These are phyloP conservation scores for Clarireedia paspali DNA, from an alignment of 2,329 filamentous ascomycete genomes.

Conservation along the genomic window DNA sequence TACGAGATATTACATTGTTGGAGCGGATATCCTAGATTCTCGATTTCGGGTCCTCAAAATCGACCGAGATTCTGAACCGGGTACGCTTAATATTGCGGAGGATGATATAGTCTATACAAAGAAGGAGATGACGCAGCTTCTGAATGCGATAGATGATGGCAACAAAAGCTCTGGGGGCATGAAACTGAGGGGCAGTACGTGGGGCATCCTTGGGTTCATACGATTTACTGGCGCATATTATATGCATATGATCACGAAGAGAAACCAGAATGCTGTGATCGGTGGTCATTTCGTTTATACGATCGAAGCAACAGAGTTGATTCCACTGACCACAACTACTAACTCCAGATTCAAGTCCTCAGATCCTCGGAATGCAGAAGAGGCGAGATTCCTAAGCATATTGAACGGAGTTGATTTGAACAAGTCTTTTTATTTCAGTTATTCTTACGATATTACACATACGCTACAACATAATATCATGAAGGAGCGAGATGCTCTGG, in stretches of 20 bases:
- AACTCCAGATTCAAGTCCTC: slow-evolving; percentile 58
- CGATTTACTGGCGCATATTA: slow-evolving; percentile 94
- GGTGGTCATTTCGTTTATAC: slow-evolving; percentile 96
- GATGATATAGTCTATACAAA: slow-evolving; percentile 93
- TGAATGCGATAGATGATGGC: slow-evolving; percentile 90
- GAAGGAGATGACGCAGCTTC: slow-evolving; percentile 84
- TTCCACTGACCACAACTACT: slow-evolving; percentile 70
- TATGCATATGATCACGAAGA: slow-evolving; percentile 93
- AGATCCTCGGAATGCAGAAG: slow-evolving; percentile 77
- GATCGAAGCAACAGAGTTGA: slow-evolving; percentile 85
- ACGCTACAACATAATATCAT: slow-evolving; percentile 90
- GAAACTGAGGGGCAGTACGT: slow-evolving; percentile 81
- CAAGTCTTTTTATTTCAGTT: slow-evolving; percentile 95
- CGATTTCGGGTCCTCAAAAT: slow-evolving; percentile 91
- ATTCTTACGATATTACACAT: slow-evolving; percentile 91
- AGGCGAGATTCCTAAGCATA: slow-evolving; percentile 81
- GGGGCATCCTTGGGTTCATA: slow-evolving; percentile 93
- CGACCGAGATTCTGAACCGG: slow-evolving; percentile 75
- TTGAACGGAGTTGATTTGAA: slow-evolving; percentile 86
- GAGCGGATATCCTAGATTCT: slow-evolving; percentile 81
- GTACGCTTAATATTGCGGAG: slow-evolving; percentile 76
- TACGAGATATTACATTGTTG: slow-evolving; percentile 88
- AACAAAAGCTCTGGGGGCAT: slow-evolving; percentile 87
- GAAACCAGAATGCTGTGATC: slow-evolving; percentile 91
- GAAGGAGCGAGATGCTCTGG: slow-evolving; percentile 64